These are phyloP conservation scores for Amanita inopinata DNA, from an alignment of 768 basidiomycete species.

Conservation along the genomic window DNA sequence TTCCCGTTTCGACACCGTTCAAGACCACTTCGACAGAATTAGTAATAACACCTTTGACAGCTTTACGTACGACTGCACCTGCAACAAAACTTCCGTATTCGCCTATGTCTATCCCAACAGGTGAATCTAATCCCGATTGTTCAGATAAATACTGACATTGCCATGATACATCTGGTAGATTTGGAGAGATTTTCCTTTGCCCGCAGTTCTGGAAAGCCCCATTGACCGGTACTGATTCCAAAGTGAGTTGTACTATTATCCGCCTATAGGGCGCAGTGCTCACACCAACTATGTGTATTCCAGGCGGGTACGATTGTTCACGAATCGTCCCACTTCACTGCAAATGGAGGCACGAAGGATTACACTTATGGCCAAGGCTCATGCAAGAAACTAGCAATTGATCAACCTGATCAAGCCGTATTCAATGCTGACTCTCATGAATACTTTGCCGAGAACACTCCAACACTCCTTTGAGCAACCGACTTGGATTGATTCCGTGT, in stretches of 20 bases:
- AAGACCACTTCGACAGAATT: background rate
- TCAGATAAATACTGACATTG: background rate
- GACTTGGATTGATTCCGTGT: too few relatives aligned
- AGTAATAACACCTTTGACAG: background rate
- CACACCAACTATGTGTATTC: too few relatives aligned
- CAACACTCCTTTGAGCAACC: too few relatives aligned
- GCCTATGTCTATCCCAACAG: background rate
- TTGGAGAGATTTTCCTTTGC: background rate
- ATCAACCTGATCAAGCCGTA: too few relatives aligned
- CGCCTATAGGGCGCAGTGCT: too few relatives aligned
- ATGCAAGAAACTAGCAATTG: too few relatives aligned
- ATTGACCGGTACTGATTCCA: constrained; percentile 10
- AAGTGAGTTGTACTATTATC: too few relatives aligned
- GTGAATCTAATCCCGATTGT: background rate
- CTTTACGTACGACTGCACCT: background rate
- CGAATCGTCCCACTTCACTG: background rate
- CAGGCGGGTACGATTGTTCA: background rate
- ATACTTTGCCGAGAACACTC: too few relatives aligned
- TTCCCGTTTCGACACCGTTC: background rate
- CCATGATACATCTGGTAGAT: background rate
- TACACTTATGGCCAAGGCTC: too few relatives aligned
- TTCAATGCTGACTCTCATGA: too few relatives aligned
- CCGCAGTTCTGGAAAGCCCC: constrained; percentile 8
- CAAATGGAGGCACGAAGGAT: background rate
- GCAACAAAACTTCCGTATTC: background rate